Conservation (phyloP, 176 grass and related monocot genomes). For the Melocanna baccifera region DNA sequence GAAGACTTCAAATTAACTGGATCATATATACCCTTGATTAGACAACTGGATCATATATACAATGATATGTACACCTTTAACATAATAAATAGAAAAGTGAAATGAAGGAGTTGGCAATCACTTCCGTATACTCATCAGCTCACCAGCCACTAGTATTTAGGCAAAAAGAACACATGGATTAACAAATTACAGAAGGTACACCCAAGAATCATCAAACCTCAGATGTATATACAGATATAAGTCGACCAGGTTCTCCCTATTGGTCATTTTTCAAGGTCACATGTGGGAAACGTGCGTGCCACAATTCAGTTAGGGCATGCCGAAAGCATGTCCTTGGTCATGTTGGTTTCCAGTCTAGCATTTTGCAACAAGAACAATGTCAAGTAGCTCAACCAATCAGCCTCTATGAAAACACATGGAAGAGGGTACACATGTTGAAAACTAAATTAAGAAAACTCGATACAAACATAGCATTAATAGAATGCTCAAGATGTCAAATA, state of each 20-base stretch:
- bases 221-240: constrained; percentile 11
- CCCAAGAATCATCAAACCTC: neutral
- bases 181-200: neutral
- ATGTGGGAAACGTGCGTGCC: neutral
- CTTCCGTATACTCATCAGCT: neutral
- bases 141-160: neutral
- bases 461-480: too few relatives aligned
- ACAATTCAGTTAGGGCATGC: neutral
- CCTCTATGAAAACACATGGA: neutral
- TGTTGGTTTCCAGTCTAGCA: neutral
- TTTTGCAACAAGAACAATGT: neutral
- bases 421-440: neutral
- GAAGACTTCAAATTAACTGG: neutral
- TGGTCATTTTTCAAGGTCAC: neutral
- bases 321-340: neutral
- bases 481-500: neutral
- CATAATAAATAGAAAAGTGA: constrained; percentile 1
- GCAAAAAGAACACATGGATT: neutral
- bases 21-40: neutral
- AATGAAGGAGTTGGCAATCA: neutral
- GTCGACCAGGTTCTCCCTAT: neutral
- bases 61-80: constrained; percentile 6
- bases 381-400: neutral
- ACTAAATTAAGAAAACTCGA: too few relatives aligned
- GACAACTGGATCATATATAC: constrained; percentile 1